Evolutionary conservation across 2,329 filamentous ascomycete species (phyloP), one percentile per base, ranked within the genome.

Genomic region (Cladosporium sp.): DNA sequence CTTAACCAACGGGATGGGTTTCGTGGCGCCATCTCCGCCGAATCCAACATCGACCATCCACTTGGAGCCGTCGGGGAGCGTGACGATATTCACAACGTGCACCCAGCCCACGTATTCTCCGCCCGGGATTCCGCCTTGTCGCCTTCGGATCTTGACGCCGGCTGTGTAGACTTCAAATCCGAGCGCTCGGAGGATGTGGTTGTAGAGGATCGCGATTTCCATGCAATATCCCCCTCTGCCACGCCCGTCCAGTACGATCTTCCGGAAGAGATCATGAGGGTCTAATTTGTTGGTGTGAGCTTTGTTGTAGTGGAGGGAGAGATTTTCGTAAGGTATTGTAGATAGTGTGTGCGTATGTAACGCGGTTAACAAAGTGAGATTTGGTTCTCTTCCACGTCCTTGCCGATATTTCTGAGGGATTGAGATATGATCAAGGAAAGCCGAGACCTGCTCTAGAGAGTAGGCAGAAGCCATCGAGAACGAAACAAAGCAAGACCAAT

Each of bases 41-140:
- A 87, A 87, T 2, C 77, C 80, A n/a, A 84, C 80, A 61, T 88
- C 85, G 7, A 82, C 67, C 60, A 79, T 68, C 64, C 77, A 83
- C 48, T 72, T 70, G 32, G 69, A 70, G 7, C 71, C 67, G 18
- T 71, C 62, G 1, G 88, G 67, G 29, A 87, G 52, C 1, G 60
- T 70, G n/a, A 75, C 65, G 17, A 75, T 61, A 48, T 72, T 73
- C 34, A 73, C 58, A 62, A 72, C 70, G 54, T 75, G 72, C 12
- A 58, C 58, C 61, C 67, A 69, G 13, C 56, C 58, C 8, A 53
- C 54, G 36, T 47, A 58, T 3, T 18, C 18, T 3, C 37, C 37
- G 2, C 17, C 24, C 1, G 74, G 75, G 32, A 87, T 65, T 6
- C 84, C 83, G 11, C 47, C 50, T 9, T 53, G 57, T 29, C 42